Base-by-base conservation (phyloP, 2,329 filamentous ascomycete genomes). In the Cadophora luteo-olivacea region DNA sequence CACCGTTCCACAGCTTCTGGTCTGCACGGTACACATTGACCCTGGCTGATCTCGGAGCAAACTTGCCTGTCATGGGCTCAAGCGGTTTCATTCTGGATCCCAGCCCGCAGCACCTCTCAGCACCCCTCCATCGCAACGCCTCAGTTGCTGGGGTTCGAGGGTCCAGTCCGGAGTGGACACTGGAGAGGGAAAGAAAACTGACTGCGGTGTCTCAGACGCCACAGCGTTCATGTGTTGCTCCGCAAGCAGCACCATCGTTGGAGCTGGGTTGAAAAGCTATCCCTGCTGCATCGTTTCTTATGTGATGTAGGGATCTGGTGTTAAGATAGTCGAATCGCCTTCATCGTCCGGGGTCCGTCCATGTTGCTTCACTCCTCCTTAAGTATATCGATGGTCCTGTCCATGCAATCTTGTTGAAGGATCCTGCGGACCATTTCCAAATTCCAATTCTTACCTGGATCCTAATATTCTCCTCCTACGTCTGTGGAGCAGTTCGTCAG, bases 131-230 rank as follows among this genome's bases (percentile, higher is more conserved):
- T 55, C 55, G 41, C 41, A 51, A 52, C 62, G 61, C 66, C 61
- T 65, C 66, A 65, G 24, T 41, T 38, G 24, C 61, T n/a, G 19
- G 52, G 58, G 64, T 25, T 4, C 24, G 19, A 41, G 41, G n/a
- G 29, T n/a, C 38, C 19, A 45, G 51, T 58, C 36, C 25, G 25
- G 33, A 49, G 12, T 61, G 66, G 32, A 48, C 38, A 57, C 49
- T 49, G n/a, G 45, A 60, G 33, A 32, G 64, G 51, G 24, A 41
- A 49, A 29, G 36, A 60, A 65, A 62, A 51, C 33, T 61, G 41
- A 33, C 62, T 33, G 48, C 67, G 70, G 55, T 69, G 72, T 74
- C 70, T 75, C 71, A 69, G 69, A 73, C 73, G 65, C 70, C 71
- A 74, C 67, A 70, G 68, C 70, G 70, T 72, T 66, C 70, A 66